These are phyloP conservation scores for Pythium phragmiticola DNA, from an alignment of 352 stramenopile genomes.

Conservation along the genomic window DNA sequence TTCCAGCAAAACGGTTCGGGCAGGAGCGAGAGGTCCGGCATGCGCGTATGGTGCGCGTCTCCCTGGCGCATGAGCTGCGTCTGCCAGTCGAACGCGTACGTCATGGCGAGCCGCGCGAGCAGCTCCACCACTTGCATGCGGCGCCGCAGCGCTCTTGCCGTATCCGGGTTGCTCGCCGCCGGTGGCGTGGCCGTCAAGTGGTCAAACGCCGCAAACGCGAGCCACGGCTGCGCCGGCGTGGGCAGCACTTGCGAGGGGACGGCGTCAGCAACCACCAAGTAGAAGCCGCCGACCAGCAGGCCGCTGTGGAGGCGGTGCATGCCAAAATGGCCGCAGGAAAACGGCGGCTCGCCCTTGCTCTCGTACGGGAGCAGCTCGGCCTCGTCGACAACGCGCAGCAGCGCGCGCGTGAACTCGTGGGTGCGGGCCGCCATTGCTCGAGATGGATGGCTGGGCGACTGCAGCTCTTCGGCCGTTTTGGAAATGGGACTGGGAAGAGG, in stretches of 20 bases:
- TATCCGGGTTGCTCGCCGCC: constrained; percentile 5
- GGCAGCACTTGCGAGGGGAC: constrained; percentile 14
- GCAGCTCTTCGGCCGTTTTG: too few relatives aligned
- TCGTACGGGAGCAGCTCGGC: constrained; percentile 24
- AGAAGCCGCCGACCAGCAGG: constrained; percentile 18
- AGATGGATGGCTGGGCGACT: too few relatives aligned
- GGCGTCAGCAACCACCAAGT: constrained; percentile 8
- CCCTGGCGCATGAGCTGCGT: constrained; percentile 9
- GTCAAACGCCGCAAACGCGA: constrained; percentile 24
- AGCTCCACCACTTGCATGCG: constrained; percentile 19
- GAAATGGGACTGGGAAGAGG: too few relatives aligned
- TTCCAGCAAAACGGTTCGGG: constrained; percentile 4
- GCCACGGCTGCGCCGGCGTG: constrained; percentile 7
- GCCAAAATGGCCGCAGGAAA: constrained; percentile 9
- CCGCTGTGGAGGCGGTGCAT: background rate
- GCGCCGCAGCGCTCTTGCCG: constrained; percentile 4
- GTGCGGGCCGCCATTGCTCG: too few relatives aligned
- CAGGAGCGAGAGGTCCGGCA: too few relatives aligned
- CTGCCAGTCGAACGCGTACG: constrained; percentile 11
- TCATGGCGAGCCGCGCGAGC: constrained; percentile 16
- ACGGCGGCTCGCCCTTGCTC: constrained; percentile 1
- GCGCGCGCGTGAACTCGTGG: background rate
- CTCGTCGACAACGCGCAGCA: constrained; percentile 12
- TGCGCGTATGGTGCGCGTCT: too few relatives aligned
- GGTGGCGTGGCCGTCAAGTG: constrained; percentile 15